These are phyloP conservation scores for Globisporangium abappressorium DNA, from an alignment of 352 stramenopile genomes.

Conservation along the genomic window DNA sequence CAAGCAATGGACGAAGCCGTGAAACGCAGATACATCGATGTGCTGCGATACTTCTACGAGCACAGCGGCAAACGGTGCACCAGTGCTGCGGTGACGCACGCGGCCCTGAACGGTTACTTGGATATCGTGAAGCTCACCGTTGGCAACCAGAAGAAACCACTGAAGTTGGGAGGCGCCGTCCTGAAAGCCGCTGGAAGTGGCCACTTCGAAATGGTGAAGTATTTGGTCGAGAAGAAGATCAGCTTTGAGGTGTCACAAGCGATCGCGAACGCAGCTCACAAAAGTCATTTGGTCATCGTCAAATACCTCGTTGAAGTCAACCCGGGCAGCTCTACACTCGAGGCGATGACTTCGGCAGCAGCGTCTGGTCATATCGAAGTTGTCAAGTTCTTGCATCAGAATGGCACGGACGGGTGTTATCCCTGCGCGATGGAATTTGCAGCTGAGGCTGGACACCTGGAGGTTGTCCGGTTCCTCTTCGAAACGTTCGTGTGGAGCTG, in stretches of 20 bases:
- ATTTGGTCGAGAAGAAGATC: not conserved
- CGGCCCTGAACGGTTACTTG: not conserved
- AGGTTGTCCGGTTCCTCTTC: not conserved
- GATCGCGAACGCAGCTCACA: not conserved
- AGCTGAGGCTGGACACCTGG: not conserved
- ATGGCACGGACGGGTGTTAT: not conserved
- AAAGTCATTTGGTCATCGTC: not conserved
- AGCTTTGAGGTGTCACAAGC: not conserved
- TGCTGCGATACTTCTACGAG: not conserved
- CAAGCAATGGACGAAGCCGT: not conserved
- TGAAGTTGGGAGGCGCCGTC: too few relatives aligned
- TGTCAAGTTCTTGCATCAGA: not conserved
- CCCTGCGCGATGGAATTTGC: not conserved
- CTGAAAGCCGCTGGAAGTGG: not conserved
- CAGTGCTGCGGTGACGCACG: not conserved
- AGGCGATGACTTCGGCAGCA: not conserved
- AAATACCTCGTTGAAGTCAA: not conserved
- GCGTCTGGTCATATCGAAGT: not conserved
- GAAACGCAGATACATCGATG: not conserved
- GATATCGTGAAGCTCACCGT: not conserved
- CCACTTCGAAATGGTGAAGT: not conserved
- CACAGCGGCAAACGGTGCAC: constrained; percentile 1
- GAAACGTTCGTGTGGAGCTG: not conserved
- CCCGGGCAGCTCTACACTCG: not conserved
- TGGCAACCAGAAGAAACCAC: not conserved